Evolutionary conservation across 495 filamentous ascomycete genomes (phyloP), one percentile per base, ranked within the genome.

Genomic region (Hyaloscypha bicolor): DNA sequence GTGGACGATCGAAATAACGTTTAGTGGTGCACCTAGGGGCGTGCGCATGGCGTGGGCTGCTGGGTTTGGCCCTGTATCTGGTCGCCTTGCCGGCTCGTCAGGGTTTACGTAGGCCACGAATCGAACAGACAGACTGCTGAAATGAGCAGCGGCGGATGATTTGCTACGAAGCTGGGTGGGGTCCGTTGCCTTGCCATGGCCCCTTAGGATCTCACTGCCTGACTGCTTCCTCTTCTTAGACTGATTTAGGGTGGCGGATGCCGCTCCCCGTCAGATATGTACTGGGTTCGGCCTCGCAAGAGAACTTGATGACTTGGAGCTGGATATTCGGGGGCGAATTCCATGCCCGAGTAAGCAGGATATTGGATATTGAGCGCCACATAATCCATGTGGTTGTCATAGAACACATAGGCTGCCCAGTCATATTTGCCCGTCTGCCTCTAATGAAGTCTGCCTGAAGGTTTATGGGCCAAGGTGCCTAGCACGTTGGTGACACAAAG

Each of bases 171-270:
- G 16, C 16, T 14, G 42, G 42, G 42, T 48, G 11, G 42, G 42
- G 9, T 48, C 42, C 16, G 42, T 19, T 48, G 16, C 42, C 16
- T 48, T 6, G 42, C 42, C 16, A 48, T 48, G 42, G 42, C 42
- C 42, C 42, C 19, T 37, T 35, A 9, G 30, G 57, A 32, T 35
- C n/a, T 60, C 9, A 60, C 22, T 9, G 29, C 5, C 29, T 60
- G 8, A 5, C 22, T 60, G 11, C 57, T 19, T 35, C 57, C 33
- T 60, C 33, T 21, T 37, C 57, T 60, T 31, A 5, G 16, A 19
- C 39, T 51, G 62, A 29, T 64, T 64, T 64, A 51, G 51, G 62
- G 57, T 16, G 51, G 51, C 62, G 62, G 62, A 64, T 35, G 62
- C 52, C n/a, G 51, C 29, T 64, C 52, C 62, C 60, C 62, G 62